Conservation (phyloP, 73 alveolate species). For the Paramecium sonneborni region DNA sequence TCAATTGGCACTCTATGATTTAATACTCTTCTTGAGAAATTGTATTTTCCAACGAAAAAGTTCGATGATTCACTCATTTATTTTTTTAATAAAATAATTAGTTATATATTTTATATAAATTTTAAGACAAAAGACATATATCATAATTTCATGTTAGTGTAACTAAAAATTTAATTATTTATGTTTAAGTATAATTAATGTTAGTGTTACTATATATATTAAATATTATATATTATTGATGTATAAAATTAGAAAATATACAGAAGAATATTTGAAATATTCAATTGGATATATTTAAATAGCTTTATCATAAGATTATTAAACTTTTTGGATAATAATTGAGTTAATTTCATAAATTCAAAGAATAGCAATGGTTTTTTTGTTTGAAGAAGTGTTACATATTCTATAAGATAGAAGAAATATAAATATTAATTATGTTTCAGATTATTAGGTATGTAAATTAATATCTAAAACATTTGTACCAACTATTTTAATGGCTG, state of each 20-base stretch:
- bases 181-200: neutral
- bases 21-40: conserved; percentile 66
- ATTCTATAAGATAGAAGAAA: neutral
- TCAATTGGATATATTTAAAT: conserved; percentile 13
- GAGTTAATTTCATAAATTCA: neutral
- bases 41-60: conserved; percentile 60
- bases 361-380: conserved; percentile 31
- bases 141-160: neutral
- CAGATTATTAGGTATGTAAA: neutral
- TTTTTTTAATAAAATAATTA: neutral
- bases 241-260: neutral
- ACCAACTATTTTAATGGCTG: conserved; percentile 14
- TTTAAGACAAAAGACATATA: neutral
- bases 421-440: neutral
- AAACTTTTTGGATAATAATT: neutral
- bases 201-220: neutral
- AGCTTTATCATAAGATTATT: neutral
- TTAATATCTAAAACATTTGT: neutral
- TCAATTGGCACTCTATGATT: conserved; percentile 62
- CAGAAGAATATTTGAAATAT: conserved; percentile 7
- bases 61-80: conserved; percentile 39
- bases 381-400: conserved; percentile 24
- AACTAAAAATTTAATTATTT: too few species aligned
- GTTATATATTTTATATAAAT: neutral
- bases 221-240: neutral